phyloP scores from a whole-genome alignment of 331 rosid genomes.

The Stylosanthes scabra region DNA sequence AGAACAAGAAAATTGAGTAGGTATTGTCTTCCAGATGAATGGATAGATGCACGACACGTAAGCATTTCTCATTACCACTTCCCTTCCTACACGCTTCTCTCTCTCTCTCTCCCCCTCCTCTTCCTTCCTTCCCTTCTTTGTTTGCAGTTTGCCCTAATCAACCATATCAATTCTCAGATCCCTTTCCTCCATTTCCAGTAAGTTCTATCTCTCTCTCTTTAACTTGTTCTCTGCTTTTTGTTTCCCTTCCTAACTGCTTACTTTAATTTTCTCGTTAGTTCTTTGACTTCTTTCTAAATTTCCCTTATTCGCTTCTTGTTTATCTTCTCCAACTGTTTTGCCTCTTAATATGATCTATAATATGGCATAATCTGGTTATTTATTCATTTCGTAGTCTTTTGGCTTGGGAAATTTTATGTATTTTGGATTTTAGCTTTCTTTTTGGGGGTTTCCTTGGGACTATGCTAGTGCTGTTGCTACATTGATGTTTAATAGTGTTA shows the following conservation, averaged over 20 bases:
- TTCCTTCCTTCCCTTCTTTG: slow-evolving; percentile 3
- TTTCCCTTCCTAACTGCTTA: background rate
- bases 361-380: background rate
- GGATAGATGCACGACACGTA: slow-evolving; percentile 23
- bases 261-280: background rate
- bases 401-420: background rate
- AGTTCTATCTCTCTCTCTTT: background rate
- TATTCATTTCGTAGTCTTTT: background rate
- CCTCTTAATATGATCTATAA: background rate
- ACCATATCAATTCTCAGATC: slow-evolving; percentile 25
- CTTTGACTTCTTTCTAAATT: background rate
- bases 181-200: slow-evolving; percentile 40
- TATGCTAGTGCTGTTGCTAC: background rate
- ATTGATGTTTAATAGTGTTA: background rate
- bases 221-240: background rate
- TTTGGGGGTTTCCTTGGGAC: background rate
- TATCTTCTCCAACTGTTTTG: background rate
- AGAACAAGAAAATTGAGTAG: background rate
- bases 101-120: background rate
- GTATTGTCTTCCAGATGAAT: background rate
- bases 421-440: slow-evolving; percentile 8
- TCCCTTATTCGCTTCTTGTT: background rate
- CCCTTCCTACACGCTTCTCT: slow-evolving; percentile 12
- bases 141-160: slow-evolving; percentile 28
- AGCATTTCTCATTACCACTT: slow-evolving; percentile 4